A percentile compares a stretch with the other conserved stretches of the same genome.
These are phyloP conservation scores for Globisporangium lucens DNA, from an alignment of 352 stramenopile species.

Conservation along the genomic window DNA sequence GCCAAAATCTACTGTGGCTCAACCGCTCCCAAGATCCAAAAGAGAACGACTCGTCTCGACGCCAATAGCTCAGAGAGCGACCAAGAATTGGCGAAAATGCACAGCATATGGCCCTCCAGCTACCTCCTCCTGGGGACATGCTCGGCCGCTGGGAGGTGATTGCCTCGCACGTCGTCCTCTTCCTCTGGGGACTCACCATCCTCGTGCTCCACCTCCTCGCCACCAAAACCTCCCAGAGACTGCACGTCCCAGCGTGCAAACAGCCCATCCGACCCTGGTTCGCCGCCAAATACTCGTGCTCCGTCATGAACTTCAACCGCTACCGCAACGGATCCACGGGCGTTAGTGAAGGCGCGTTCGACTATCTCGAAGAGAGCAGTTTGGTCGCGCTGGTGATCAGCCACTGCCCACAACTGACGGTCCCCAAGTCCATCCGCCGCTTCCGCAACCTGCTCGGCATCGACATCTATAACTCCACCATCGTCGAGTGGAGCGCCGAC, in stretches of 20 bases:
- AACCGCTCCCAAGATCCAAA: neutral
- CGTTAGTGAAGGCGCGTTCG: slow-evolving; percentile 14
- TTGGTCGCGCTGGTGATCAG: slow-evolving; percentile 35
- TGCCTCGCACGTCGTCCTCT: slow-evolving; percentile 10
- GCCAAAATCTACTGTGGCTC: neutral
- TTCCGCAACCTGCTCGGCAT: slow-evolving; percentile 45
- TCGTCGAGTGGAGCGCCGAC: slow-evolving; percentile 31
- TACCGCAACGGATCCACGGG: slow-evolving; percentile 18
- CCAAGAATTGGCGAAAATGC: too few relatives aligned
- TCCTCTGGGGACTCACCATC: slow-evolving; percentile 14
- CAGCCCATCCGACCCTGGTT: slow-evolving; percentile 26
- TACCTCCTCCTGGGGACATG: slow-evolving; percentile 3
- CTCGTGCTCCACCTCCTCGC: slow-evolving; percentile 19
- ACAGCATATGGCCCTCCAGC: neutral
- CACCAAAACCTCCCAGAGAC: slow-evolving; percentile 12
- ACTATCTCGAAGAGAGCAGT: slow-evolving; percentile 27
- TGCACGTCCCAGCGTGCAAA: slow-evolving; percentile 17
- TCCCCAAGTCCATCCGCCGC: slow-evolving; percentile 26
- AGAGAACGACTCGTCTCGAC: too few relatives aligned
- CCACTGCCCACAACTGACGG: slow-evolving; percentile 38
- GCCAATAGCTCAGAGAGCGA: too few relatives aligned
- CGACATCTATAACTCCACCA: slow-evolving; percentile 53
- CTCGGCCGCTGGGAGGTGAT: slow-evolving; percentile 8
- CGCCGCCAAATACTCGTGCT: slow-evolving; percentile 28
- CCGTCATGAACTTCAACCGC: slow-evolving; percentile 38